These are phyloP conservation scores for Lanmaoa rubissima DNA, from an alignment of 768 basidiomycete species.

Conservation along the genomic window DNA sequence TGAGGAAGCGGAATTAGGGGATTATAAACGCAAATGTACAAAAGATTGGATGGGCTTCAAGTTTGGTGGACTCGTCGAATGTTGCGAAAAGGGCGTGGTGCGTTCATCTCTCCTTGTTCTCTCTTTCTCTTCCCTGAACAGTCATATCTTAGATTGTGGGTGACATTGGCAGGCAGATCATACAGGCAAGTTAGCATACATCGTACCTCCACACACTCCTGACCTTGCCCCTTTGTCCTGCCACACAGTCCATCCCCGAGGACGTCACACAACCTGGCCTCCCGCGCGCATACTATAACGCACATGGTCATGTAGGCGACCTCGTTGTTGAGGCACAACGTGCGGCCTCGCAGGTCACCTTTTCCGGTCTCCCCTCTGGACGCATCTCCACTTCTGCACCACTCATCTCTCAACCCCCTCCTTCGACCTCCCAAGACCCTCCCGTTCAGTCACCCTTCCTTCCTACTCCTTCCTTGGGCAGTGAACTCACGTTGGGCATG, in stretches of 20 bases:
- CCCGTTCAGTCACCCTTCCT: constrained; percentile 21
- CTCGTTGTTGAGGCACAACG: constrained; percentile 63
- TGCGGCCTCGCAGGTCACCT: constrained; percentile 49
- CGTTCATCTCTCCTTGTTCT: constrained; percentile 15
- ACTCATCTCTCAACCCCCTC: neutral
- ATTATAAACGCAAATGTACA: constrained; percentile 75
- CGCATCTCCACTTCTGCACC: neutral
- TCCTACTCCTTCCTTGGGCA: constrained; percentile 34
- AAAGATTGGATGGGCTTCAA: constrained; percentile 77
- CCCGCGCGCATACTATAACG: constrained; percentile 68
- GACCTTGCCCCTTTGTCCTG: neutral
- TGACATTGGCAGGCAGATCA: constrained; percentile 46
- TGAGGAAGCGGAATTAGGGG: constrained; percentile 65
- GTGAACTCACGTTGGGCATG: constrained; percentile 27
- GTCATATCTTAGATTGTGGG: constrained; percentile 41
- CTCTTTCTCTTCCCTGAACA: neutral
- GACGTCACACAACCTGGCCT: constrained; percentile 80
- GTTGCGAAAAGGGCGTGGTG: constrained; percentile 74
- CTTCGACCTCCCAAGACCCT: constrained; percentile 1
- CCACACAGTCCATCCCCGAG: constrained; percentile 70
- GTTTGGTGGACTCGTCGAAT: constrained; percentile 84
- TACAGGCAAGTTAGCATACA: constrained; percentile 33
- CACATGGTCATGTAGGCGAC: constrained; percentile 58
- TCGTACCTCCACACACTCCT: neutral
- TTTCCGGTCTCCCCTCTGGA: constrained; percentile 41